Evolutionary conservation across 352 stramenopile species (phyloP).

Genomic region (Pythium aristosporum): DNA sequence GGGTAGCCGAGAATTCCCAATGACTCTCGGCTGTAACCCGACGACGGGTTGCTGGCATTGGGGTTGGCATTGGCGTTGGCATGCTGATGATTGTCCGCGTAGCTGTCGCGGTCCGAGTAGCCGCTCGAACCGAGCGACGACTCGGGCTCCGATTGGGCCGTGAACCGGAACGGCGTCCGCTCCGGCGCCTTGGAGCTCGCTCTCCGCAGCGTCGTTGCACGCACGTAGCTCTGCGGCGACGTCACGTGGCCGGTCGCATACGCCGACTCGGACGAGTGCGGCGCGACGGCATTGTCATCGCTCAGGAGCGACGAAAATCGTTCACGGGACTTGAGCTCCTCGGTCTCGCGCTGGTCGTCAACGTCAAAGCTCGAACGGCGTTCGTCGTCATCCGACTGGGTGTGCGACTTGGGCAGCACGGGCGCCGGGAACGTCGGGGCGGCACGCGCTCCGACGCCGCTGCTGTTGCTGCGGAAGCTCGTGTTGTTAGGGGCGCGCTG

Average conservation of each 20-base stretch:
- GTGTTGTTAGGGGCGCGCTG: conserved; percentile 11
- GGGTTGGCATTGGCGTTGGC: conserved; percentile 25
- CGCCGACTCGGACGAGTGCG: conserved; percentile 23
- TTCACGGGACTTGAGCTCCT: conserved; percentile 51
- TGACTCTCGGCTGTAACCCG: conserved; percentile 73
- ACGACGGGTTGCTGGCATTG: conserved; percentile 38
- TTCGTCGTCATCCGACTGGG: conserved; percentile 33
- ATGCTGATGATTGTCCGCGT: conserved; percentile 11
- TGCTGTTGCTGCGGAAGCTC: conserved; percentile 16
- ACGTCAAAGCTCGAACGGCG: conserved; percentile 83
- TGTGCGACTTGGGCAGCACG: conserved; percentile 33
- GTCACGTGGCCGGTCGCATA: conserved; percentile 50
- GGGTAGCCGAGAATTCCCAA: conserved; percentile 83
- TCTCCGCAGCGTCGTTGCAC: conserved; percentile 61
- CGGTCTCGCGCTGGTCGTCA: conserved; percentile 71
- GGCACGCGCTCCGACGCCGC: conserved; percentile 9
- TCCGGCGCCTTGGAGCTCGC: conserved; percentile 32
- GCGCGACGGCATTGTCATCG: conserved; percentile 16
- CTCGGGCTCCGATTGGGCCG: conserved; percentile 4
- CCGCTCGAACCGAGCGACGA: conserved; percentile 21
- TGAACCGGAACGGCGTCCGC: conserved; percentile 20
- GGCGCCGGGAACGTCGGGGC: conserved; percentile 40
- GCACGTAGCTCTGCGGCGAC: conserved; percentile 76
- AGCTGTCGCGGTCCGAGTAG: conserved; percentile 30
- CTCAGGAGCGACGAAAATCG: conserved; percentile 30